Conservation (phyloP, 2,329 filamentous ascomycete species). For the Colletotrichum viniferum region DNA sequence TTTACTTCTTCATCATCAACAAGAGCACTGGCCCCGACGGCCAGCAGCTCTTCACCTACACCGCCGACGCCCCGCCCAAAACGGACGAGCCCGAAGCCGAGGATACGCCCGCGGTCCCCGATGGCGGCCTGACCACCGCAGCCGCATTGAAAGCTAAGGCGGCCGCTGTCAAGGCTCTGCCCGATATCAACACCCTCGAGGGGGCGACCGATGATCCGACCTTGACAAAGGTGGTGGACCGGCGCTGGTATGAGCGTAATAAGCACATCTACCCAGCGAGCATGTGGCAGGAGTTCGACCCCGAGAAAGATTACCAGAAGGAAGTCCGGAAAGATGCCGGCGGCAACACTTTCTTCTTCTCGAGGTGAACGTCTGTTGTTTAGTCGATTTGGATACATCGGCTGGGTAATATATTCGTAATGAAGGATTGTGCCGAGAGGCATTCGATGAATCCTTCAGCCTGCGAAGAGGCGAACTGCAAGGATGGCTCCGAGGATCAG, state of each 20-base stretch:
- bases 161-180: constrained; percentile 37
- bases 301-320: constrained; percentile 81
- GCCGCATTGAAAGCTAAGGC: constrained; percentile 41
- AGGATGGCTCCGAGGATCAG: constrained; percentile 44
- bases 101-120: constrained; percentile 17
- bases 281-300: constrained; percentile 93
- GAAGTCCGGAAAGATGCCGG: constrained; percentile 82
- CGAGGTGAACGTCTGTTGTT: constrained; percentile 37
- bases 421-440: not conserved
- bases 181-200: constrained; percentile 66
- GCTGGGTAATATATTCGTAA: not conserved
- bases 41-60: constrained; percentile 77
- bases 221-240: constrained; percentile 91
- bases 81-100: constrained; percentile 16
- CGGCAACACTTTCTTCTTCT: constrained; percentile 94
- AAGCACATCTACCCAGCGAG: constrained; percentile 98
- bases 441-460: constrained; percentile 28
- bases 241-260: constrained; percentile 95
- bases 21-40: constrained; percentile 77
- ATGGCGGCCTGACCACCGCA: constrained; percentile 36
- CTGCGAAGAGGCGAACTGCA: constrained; percentile 36
- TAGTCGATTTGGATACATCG: not conserved
- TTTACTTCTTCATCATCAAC: constrained; percentile 97
- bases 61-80: constrained; percentile 47
- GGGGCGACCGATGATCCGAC: constrained; percentile 79